These are phyloP conservation scores for Mortierella sp. DNA, from an alignment of 371 early-diverging fungal species.

Conservation along the genomic window DNA sequence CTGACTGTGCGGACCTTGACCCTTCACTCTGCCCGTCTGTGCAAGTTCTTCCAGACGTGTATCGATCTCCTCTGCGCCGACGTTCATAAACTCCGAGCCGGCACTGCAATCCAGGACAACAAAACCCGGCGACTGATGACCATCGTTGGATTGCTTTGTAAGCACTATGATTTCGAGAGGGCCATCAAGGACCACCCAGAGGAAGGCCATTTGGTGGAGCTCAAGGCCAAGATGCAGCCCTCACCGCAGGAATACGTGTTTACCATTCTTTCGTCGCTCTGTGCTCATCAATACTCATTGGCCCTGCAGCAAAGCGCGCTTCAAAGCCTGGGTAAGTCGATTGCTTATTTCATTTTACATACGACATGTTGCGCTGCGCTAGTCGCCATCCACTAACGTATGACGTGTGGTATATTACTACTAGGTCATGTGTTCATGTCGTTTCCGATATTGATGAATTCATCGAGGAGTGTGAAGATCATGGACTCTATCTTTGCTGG, in stretches of 20 bases:
- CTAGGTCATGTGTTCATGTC: slow-evolving; percentile 81
- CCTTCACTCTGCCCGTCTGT: slow-evolving; percentile 70
- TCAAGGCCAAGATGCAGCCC: slow-evolving; percentile 31
- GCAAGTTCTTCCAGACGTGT: slow-evolving; percentile 75
- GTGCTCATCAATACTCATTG: slow-evolving; percentile 18
- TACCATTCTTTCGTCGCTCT: slow-evolving; percentile 14
- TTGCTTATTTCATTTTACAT: neutral
- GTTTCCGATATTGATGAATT: slow-evolving; percentile 79
- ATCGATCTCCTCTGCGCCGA: slow-evolving; percentile 59
- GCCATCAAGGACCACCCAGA: slow-evolving; percentile 60
- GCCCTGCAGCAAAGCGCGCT: slow-evolving; percentile 57
- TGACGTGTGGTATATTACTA: slow-evolving; percentile 11
- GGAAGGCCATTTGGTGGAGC: slow-evolving; percentile 57
- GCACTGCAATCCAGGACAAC: slow-evolving; percentile 47
- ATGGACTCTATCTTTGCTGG: slow-evolving; percentile 79
- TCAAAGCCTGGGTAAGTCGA: slow-evolving; percentile 61
- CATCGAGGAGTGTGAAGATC: slow-evolving; percentile 65
- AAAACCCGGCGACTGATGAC: slow-evolving; percentile 70
- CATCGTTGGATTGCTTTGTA: slow-evolving; percentile 78
- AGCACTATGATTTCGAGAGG: slow-evolving; percentile 84
- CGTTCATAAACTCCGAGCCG: slow-evolving; percentile 55
- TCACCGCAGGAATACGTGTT: slow-evolving; percentile 28
- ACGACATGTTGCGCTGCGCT: neutral
- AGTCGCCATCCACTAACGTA: neutral
- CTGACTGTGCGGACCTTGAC: slow-evolving; percentile 75